These are phyloP conservation scores for Pelargonium australe DNA, from an alignment of 441 rosid genomes.

Conservation along the genomic window DNA sequence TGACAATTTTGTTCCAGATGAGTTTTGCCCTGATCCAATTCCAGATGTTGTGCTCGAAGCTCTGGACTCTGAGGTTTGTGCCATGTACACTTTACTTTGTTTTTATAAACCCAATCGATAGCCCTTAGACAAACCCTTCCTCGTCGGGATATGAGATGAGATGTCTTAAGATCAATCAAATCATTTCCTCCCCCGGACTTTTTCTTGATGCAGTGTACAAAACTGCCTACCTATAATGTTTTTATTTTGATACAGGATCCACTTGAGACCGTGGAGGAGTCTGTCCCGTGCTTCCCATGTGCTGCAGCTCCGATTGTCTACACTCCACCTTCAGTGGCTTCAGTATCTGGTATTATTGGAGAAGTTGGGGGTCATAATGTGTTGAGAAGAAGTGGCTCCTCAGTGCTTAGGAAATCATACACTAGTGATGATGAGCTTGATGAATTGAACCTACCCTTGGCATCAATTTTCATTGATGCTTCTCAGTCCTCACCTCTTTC, in stretches of 20 bases:
- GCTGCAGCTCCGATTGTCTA: constrained; percentile 56
- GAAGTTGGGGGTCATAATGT: constrained; percentile 38
- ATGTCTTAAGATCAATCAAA: no score
- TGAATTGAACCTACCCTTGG: constrained; percentile 74
- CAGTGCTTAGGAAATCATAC: constrained; percentile 61
- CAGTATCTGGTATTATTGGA: constrained; percentile 41
- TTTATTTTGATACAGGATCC: constrained; percentile 32
- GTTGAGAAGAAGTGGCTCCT: constrained; percentile 55
- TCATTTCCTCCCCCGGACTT: no score
- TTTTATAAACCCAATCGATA: neutral
- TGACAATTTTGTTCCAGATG: constrained; percentile 65
- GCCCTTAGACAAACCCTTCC: no score
- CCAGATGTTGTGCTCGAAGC: constrained; percentile 74
- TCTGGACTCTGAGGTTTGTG: constrained; percentile 64
- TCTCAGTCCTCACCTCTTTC: constrained; percentile 36
- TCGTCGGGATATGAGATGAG: neutral
- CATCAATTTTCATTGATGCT: constrained; percentile 40
- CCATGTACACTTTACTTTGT: neutral
- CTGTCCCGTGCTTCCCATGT: constrained; percentile 47
- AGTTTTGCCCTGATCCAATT: constrained; percentile 92
- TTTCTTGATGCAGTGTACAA: neutral
- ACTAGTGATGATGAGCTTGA: constrained; percentile 91
- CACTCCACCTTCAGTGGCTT: constrained; percentile 53
- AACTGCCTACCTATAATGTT: neutral
- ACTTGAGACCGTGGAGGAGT: constrained; percentile 35